phyloP scores from a whole-genome alignment of 1,139 yeast genomes.

The Debaryomyces singareniensis region DNA sequence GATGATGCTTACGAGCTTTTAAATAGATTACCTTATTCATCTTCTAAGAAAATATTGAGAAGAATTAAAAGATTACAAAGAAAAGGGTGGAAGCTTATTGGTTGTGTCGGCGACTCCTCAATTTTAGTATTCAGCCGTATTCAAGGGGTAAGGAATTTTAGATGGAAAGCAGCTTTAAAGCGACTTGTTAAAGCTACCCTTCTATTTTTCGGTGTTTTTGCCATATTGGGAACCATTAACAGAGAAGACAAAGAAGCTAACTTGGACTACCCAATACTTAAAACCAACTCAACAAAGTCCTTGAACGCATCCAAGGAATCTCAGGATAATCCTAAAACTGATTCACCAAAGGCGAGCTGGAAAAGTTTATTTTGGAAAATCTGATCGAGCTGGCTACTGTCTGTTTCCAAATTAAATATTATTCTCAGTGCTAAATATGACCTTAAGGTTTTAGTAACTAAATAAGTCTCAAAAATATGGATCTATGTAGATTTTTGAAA shows the following conservation, averaged over 20 bases:
- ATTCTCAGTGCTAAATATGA: too few species aligned
- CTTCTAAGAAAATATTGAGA: slow-evolving; percentile 20
- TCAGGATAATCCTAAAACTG: too few species aligned
- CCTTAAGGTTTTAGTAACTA: too few species aligned
- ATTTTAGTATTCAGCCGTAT: slow-evolving; percentile 22
- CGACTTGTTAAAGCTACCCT: too few species aligned
- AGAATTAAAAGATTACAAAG: slow-evolving; percentile 22
- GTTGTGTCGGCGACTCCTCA: slow-evolving; percentile 12
- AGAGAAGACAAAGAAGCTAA: neutral
- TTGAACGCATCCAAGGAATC: too few species aligned
- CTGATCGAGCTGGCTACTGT: too few species aligned
- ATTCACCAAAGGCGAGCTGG: too few species aligned
- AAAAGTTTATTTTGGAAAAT: neutral
- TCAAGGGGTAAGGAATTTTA: too few species aligned
- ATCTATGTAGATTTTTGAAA: neutral
- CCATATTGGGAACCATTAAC: neutral
- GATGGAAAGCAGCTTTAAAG: too few species aligned
- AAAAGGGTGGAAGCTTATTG: slow-evolving; percentile 32
- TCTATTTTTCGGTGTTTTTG: neutral
- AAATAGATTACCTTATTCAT: slow-evolving; percentile 27
- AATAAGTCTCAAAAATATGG: too few species aligned
- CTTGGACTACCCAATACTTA: neutral
- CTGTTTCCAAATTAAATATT: too few species aligned
- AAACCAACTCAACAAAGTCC: too few species aligned
- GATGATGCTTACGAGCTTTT: slow-evolving; percentile 45